A percentile compares a stretch with the other conserved stretches of the same genome.
Evolutionary conservation across 352 stramenopile species (phyloP).

Genomic region (Lagenidium giganteum): DNA sequence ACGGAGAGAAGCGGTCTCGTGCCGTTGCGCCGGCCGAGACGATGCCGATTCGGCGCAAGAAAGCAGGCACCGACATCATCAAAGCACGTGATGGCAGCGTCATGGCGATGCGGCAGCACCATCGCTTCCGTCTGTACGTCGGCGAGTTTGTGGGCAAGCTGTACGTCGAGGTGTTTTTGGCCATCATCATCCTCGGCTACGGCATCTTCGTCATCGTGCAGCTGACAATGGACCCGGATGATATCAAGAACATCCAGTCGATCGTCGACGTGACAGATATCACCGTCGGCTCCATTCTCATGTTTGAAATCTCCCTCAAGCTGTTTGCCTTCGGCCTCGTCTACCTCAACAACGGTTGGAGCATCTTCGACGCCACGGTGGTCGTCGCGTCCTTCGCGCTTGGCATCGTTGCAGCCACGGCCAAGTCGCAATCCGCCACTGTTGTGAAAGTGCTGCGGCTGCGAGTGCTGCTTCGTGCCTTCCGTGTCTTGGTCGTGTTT

Average conservation of each 20-base stretch:
- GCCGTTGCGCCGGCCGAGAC: constrained; percentile 52
- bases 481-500: constrained; percentile 83
- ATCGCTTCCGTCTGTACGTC: constrained; percentile 45
- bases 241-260: constrained; percentile 49
- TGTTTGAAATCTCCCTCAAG: constrained; percentile 77
- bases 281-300: constrained; percentile 76
- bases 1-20: constrained; percentile 50
- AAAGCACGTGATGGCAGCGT: constrained; percentile 25
- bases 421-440: constrained; percentile 42
- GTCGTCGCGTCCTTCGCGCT: constrained; percentile 78
- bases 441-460: constrained; percentile 70
- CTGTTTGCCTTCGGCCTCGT: constrained; percentile 72
- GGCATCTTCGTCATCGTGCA: constrained; percentile 81
- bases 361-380: constrained; percentile 75
- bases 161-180: constrained; percentile 85
- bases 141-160: constrained; percentile 82
- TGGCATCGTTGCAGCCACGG: constrained; percentile 54
- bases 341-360: constrained; percentile 64
- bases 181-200: constrained; percentile 84
- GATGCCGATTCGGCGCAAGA: constrained; percentile 21
- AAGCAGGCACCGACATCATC: constrained; percentile 33
- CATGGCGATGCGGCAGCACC: constrained; percentile 21
- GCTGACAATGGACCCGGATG: constrained; percentile 63
- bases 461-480: constrained; percentile 70
- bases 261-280: constrained; percentile 78